A percentile compares a stretch with the other conserved stretches of the same genome.
These are phyloP conservation scores for Athelia sp. DNA, from an alignment of 1,284 basidiomycete genomes.

Conservation along the genomic window DNA sequence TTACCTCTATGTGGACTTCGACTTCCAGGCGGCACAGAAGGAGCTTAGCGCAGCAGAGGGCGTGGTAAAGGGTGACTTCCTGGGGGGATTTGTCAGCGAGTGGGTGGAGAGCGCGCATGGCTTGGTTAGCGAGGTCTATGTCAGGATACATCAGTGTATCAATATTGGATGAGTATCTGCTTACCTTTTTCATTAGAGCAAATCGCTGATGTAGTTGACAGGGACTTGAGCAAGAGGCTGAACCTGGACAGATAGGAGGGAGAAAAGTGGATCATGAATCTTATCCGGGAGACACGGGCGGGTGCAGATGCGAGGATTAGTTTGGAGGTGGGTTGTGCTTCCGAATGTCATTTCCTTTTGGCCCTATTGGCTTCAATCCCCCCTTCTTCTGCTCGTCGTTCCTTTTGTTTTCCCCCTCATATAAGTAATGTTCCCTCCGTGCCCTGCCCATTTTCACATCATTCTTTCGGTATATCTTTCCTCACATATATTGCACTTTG, in stretches of 20 bases:
- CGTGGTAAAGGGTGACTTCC: conserved; percentile 89
- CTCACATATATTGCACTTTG: no score
- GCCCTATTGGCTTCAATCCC: no score
- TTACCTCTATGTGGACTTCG: conserved; percentile 92
- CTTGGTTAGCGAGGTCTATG: conserved; percentile 95
- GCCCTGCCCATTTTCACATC: no score
- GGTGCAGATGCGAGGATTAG: conserved; percentile 91
- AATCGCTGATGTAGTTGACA: conserved; percentile 21
- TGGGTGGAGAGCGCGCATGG: conserved; percentile 96
- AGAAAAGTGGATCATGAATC: conserved; percentile 99
- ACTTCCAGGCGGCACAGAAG: conserved; percentile 85
- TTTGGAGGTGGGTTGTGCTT: no score
- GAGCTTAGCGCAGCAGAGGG: conserved; percentile 78
- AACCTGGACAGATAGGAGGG: conserved; percentile 92
- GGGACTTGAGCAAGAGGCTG: conserved; percentile 88
- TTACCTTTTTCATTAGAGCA: neutral
- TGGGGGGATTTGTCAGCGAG: conserved; percentile 84
- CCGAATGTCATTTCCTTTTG: no score
- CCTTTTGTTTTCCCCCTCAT: no score
- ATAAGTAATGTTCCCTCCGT: no score
- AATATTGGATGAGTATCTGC: conserved; percentile 75
- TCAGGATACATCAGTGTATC: conserved; percentile 94
- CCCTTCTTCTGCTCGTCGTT: no score
- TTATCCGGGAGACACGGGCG: conserved; percentile 94
- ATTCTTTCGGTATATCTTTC: no score